Percentiles rank a stretch among this genome's conserved stretches.
Conservation (phyloP, 495 filamentous ascomycete species). For the Podospora conica region DNA sequence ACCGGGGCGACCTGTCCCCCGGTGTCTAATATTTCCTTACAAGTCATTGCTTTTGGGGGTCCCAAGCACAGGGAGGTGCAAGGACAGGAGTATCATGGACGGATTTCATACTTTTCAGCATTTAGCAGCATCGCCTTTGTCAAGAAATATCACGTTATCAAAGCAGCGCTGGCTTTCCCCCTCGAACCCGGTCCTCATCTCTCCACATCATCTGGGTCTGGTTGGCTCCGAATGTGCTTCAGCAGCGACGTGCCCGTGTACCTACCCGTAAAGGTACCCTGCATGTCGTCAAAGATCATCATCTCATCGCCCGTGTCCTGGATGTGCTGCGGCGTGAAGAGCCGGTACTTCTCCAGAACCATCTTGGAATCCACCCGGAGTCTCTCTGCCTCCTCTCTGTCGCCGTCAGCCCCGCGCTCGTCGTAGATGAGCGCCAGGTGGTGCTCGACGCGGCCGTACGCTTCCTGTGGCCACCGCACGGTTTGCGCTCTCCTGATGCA, state of each 20-base stretch:
- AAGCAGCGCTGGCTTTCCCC: no score
- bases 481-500: constrained; percentile 3
- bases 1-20: neutral
- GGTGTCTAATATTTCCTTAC: neutral
- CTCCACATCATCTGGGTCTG: neutral
- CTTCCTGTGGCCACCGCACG: constrained; percentile 1
- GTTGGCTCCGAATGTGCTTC: neutral
- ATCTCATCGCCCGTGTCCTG: neutral
- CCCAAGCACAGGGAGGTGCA: no score
- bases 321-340: neutral
- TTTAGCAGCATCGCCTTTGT: no score
- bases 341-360: neutral
- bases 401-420: neutral
- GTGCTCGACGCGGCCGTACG: neutral
- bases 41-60: no score
- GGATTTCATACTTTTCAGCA: no score
- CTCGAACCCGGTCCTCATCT: no score
- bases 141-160: no score
- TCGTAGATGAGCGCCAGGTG: constrained; percentile 10
- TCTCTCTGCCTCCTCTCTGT: neutral
- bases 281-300: constrained; percentile 17
- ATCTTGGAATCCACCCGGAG: neutral
- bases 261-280: constrained; percentile 9
- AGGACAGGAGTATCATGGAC: no score
- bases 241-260: constrained; percentile 8